Evolutionary conservation across 2,329 filamentous ascomycete species (phyloP), one percentile per base, ranked within the genome.

Genomic region (Juglanconis oblonga): DNA sequence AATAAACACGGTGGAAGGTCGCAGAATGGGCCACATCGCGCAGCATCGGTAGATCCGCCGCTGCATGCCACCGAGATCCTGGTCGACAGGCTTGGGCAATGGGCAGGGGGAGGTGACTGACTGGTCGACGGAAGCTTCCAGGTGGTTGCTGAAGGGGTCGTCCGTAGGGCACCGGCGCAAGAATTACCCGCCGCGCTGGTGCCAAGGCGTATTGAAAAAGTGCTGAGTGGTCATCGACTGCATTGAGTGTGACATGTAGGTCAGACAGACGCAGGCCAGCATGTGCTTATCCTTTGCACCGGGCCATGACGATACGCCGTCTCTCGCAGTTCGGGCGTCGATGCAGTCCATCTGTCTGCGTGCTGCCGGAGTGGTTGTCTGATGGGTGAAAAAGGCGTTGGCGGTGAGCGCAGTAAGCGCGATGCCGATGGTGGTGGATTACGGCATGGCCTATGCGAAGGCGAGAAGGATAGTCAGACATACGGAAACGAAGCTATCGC

Each of bases 1-100:
- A 24, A 24, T 24, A 24, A 17, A 29, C 17, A 17, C 14, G 13
- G 44, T 29, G 44, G 32, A 29, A 52, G 52, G 52, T 32, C 48
- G 60, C 56, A 56, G 48, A 52, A 59, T 29, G 29, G 60, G 59
- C 56, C 48, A 52, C 45, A 32, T 55, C 55, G 52, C 40, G 47
- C 47, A 36, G 60, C 60, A 59, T n/a, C 52, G 42, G 14, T 38
- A 52, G 49, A 47, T 52, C 49, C 32, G 40, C 32, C 24, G 38
- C 49, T 52, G 49, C 40, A 48, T n/a, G 24, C 47, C 17, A 45
- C 32, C 31, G 51, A 31, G 17, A 40, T 13, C 17, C 31, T n/a
- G 33, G 49, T 33, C 33, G n/a, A 5, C 24, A 44, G 29, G 17
- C 52, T 17, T 38, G 38, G 11, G n/a, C 38, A 36, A 36, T 55